Base-by-base conservation (phyloP, 805 yeast genomes). In the Pichia kluyveri region DNA sequence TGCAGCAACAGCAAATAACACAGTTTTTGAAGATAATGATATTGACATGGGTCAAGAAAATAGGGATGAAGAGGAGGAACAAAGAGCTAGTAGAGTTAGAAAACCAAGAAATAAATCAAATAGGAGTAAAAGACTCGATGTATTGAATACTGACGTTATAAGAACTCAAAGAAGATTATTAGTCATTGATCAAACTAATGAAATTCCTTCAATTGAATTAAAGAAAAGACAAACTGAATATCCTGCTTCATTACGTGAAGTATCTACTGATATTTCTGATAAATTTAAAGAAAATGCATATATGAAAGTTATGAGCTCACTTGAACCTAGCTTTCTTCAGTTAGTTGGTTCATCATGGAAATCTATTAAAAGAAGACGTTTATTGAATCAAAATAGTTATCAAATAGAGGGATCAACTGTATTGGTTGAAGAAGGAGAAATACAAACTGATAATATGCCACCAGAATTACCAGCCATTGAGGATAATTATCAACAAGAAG, bases 131-230 rank as follows among this genome's bases (percentile, higher is more conserved):
- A 65, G 61, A n/a, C 63, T 69, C 7, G 52, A 49, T 19, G 48
- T 62, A 66, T 47, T 63, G 58, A 65, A 59, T 39, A 56, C 60
- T 8, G 66, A 62, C 30, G 82, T 80, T 36, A 72, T 77, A 4
- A 69, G 74, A 53, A 76, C 81, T 2, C 61, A 66, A 32, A 71
- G 72, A 48, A 69, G 75, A 50, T 72, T 69, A 53, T 56, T 79
- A 28, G 61, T 68, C 34, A 57, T 72, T n/a, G 85, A 80, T 58
- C 54, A 65, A 0, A 58, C 51, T 6, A 71, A 65, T 18, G 79
- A 74, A 41, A 60, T 78, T 38, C 65, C 73, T n/a, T 60, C 71
- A 7, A 76, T 69, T 1, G 53, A 55, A 34, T 59, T 70, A 34
- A 63, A 65, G 46, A 53, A 54, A 30, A 52, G 56, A 43, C 73